Evolutionary conservation across 2,329 filamentous ascomycete species (phyloP).

Genomic region (Aspergillus piperis): DNA sequence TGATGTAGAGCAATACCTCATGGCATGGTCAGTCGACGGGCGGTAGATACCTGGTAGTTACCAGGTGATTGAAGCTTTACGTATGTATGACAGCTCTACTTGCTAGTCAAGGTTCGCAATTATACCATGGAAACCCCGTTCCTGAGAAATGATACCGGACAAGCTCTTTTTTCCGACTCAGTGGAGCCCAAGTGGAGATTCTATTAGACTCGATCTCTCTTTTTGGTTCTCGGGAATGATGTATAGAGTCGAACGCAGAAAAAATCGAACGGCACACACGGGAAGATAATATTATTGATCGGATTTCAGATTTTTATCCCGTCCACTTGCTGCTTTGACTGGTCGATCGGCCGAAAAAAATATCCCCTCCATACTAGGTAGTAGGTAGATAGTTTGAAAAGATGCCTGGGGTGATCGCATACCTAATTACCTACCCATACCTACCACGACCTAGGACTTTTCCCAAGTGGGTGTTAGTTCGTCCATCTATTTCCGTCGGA

Average conservation of each 20-base stretch:
- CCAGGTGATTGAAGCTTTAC: conserved; percentile 1
- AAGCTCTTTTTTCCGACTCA: conserved; percentile 36
- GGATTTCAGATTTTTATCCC: conserved; percentile 4
- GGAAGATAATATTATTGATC: conserved; percentile 10
- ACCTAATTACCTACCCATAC: neutral
- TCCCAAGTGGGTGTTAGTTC: neutral
- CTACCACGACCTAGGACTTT: neutral
- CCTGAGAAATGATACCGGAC: conserved; percentile 20
- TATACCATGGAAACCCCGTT: conserved; percentile 7
- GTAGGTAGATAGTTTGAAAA: neutral
- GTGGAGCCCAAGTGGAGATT: conserved; percentile 33
- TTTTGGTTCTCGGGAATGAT: conserved; percentile 23
- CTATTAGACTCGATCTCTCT: conserved; percentile 37
- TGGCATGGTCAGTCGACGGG: no score
- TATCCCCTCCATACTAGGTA: neutral
- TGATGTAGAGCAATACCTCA: no score
- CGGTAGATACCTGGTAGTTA: no score
- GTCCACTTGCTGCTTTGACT: neutral
- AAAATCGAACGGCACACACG: conserved; percentile 19
- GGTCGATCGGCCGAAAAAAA: neutral
- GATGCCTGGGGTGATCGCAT: conserved; percentile 4
- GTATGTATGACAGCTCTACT: conserved; percentile 11
- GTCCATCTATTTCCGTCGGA: neutral
- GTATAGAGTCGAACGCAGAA: conserved; percentile 21
- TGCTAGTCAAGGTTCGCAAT: conserved; percentile 3